Conservation (phyloP, 805 yeast species). For the Jamesozyma spencerorum region DNA sequence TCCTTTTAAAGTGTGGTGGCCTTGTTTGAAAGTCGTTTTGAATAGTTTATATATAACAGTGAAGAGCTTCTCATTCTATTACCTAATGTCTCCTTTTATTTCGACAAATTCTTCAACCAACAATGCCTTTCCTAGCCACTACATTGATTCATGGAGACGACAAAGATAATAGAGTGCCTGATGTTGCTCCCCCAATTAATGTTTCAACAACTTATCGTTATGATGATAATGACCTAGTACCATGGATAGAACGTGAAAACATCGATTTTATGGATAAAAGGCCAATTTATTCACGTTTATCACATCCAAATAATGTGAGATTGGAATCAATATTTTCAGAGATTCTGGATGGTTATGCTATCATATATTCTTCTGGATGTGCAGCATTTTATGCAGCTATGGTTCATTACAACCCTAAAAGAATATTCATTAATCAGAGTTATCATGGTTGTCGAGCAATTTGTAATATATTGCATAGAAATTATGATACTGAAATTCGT, state of each 20-base stretch:
- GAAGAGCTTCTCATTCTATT: no score
- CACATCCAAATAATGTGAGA: constrained; percentile 64
- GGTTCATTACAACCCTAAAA: constrained; percentile 62
- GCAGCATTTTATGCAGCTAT: constrained; percentile 73
- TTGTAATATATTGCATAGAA: constrained; percentile 51
- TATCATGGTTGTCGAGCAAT: constrained; percentile 82
- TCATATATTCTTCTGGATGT: constrained; percentile 69
- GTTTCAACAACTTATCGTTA: constrained; percentile 74
- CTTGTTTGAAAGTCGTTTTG: not conserved
- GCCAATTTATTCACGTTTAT: constrained; percentile 59
- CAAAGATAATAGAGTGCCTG: constrained; percentile 42
- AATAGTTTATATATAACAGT: no score
- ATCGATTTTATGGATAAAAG: constrained; percentile 27
- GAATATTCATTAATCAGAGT: constrained; percentile 64
- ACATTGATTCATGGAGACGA: constrained; percentile 67
- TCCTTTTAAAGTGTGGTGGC: no score
- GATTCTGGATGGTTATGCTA: constrained; percentile 54
- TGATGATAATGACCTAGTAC: constrained; percentile 42
- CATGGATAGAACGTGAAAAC: constrained; percentile 35
- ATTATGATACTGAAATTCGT: constrained; percentile 45
- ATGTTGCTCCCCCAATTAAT: constrained; percentile 72
- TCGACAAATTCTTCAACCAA: no score
- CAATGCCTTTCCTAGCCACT: constrained; percentile 37
- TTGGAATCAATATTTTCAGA: constrained; percentile 56
- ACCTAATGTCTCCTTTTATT: no score